Evolutionary conservation across 202 grass and related monocot genomes (phyloP).

Genomic region (Carex arenaria): DNA sequence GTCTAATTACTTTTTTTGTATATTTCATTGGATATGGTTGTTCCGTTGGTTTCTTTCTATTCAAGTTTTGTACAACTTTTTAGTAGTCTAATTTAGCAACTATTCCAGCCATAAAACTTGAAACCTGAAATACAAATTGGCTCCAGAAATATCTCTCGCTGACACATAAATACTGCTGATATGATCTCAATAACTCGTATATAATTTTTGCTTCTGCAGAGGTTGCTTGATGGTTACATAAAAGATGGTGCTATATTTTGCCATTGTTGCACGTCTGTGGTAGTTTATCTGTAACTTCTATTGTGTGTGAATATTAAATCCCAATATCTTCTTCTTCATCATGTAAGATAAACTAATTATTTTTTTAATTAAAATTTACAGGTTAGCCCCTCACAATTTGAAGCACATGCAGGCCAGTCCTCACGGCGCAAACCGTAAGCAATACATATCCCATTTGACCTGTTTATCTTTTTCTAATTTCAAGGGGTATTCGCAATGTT

Average conservation of each 20-base stretch:
- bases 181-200: conserved; percentile 23
- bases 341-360: conserved; percentile 31
- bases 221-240: conserved; percentile 83
- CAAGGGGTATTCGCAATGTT: not conserved
- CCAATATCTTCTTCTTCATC: not conserved
- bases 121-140: conserved; percentile 4
- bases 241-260: conserved; percentile 96
- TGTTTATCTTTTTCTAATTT: conserved; percentile 3
- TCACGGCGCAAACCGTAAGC: conserved; percentile 89
- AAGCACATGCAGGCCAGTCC: conserved; percentile 89
- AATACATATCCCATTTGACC: not conserved
- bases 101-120: not conserved
- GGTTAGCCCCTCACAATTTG: conserved; percentile 93
- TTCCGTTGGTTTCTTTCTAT: not conserved
- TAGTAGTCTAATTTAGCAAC: not conserved
- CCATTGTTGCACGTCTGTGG: conserved; percentile 82
- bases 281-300: conserved; percentile 20
- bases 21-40: not conserved
- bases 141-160: not conserved
- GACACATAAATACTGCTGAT: not conserved
- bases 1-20: not conserved
- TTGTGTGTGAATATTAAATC: not conserved
- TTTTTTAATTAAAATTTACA: conserved; percentile 31
- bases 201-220: conserved; percentile 40
- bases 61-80: not conserved